These are phyloP conservation scores for Trichophyton mentagrophytes DNA, from an alignment of 2,329 filamentous ascomycete genomes.

Conservation along the genomic window DNA sequence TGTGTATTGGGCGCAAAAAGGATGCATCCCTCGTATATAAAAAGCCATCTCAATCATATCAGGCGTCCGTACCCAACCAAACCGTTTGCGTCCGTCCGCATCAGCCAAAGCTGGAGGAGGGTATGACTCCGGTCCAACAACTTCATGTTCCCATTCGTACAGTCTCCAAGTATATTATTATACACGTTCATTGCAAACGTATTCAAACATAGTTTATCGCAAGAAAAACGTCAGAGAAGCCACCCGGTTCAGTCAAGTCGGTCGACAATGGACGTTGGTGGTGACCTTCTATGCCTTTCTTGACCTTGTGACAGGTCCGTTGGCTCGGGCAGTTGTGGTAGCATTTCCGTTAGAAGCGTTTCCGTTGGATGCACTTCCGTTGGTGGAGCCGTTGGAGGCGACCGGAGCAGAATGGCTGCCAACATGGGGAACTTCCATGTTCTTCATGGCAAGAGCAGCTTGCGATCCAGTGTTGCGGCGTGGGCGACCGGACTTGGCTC, in stretches of 20 bases:
- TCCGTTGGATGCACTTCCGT: constrained; percentile 11
- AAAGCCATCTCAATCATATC: constrained; percentile 3
- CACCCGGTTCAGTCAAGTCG: not conserved
- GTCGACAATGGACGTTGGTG: no score
- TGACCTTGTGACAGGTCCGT: constrained; percentile 34
- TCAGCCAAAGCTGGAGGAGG: not conserved
- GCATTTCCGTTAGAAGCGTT: constrained; percentile 15
- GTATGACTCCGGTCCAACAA: not conserved
- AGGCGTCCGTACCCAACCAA: not conserved
- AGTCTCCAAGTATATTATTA: not conserved
- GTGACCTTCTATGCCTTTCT: constrained; percentile 32
- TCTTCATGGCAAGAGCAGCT: constrained; percentile 71
- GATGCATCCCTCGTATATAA: not conserved
- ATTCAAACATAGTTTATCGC: not conserved
- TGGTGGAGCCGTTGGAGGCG: constrained; percentile 12
- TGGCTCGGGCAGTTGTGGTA: constrained; percentile 28
- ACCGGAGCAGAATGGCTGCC: constrained; percentile 10
- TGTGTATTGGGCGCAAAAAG: not conserved
- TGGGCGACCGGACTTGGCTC: constrained; percentile 23
- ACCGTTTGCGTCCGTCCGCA: not conserved
- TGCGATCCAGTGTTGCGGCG: constrained; percentile 60
- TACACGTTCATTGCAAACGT: not conserved
- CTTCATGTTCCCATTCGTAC: not conserved
- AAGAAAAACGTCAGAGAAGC: not conserved
- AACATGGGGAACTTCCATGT: constrained; percentile 47